These are phyloP conservation scores for Xylaria telfairii DNA, from an alignment of 495 filamentous ascomycete species.

Conservation along the genomic window DNA sequence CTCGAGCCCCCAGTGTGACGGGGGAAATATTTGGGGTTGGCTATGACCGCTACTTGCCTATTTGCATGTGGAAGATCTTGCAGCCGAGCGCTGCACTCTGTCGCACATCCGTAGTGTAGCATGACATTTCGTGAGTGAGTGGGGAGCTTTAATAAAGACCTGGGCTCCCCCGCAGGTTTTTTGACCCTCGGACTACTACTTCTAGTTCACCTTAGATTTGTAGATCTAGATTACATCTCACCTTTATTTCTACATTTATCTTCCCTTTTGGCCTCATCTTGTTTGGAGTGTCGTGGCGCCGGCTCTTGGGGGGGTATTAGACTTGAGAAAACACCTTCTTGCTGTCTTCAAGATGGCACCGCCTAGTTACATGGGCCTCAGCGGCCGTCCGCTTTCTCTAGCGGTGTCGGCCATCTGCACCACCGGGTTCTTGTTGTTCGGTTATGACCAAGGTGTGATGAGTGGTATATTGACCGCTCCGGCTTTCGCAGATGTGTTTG, in stretches of 20 bases:
- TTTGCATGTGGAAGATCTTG: conserved; percentile 15
- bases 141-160: conserved; percentile 14
- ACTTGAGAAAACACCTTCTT: conserved; percentile 10
- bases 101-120: conserved; percentile 8
- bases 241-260: neutral
- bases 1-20: neutral
- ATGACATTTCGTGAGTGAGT: neutral
- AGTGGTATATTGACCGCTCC: conserved; percentile 78
- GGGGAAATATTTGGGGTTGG: neutral
- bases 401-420: conserved; percentile 71
- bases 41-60: neutral
- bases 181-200: neutral
- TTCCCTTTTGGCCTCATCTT: conserved; percentile 3
- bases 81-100: neutral
- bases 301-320: neutral
- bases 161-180: conserved; percentile 4
- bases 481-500: conserved; percentile 73
- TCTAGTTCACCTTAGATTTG: neutral
- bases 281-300: neutral
- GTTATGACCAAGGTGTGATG: conserved; percentile 75
- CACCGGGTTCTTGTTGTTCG: conserved; percentile 76
- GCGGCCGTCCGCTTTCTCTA: conserved; percentile 66
- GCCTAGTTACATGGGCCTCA: conserved; percentile 65
- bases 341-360: conserved; percentile 43
- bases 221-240: conserved; percentile 9